Percentiles rank a stretch among this genome's conserved stretches.
Evolutionary conservation across 495 filamentous ascomycete genomes (phyloP).

Genomic region (Podospora appendiculata): DNA sequence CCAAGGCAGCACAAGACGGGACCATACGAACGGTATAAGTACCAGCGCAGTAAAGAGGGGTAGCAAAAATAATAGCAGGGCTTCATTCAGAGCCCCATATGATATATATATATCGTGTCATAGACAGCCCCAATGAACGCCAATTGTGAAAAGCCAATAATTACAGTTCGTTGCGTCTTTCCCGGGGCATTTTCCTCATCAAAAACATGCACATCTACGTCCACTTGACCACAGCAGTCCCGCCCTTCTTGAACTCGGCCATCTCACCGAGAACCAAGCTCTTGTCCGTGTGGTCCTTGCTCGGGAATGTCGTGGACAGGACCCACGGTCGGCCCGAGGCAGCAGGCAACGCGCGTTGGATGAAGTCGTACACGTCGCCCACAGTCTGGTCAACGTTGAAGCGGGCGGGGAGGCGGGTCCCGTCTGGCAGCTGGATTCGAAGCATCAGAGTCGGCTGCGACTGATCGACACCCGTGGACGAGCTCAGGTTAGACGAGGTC

Average conservation of each 20-base stretch:
- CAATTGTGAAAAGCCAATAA: neutral
- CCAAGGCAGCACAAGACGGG: too few species aligned
- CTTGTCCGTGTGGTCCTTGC: conserved; percentile 80
- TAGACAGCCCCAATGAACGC: too few species aligned
- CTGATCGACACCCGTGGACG: conserved; percentile 53
- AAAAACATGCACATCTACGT: conserved; percentile 25
- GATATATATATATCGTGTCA: too few species aligned
- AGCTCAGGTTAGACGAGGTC: conserved; percentile 26
- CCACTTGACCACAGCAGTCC: conserved; percentile 89
- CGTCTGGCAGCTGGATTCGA: conserved; percentile 86
- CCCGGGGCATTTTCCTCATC: too few species aligned
- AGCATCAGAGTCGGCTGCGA: conserved; percentile 71
- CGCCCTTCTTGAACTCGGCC: conserved; percentile 70
- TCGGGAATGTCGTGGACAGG: conserved; percentile 92
- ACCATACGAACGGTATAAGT: too few species aligned
- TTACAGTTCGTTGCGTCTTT: too few species aligned
- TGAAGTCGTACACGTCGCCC: conserved; percentile 83
- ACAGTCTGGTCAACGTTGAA: conserved; percentile 93
- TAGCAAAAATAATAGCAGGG: too few species aligned
- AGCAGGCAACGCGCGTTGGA: conserved; percentile 56
- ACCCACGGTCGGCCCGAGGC: conserved; percentile 60
- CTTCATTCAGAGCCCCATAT: too few species aligned
- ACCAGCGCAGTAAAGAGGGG: too few species aligned
- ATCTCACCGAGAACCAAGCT: conserved; percentile 62
- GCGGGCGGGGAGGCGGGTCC: conserved; percentile 72